A percentile compares a stretch with the other conserved stretches of the same genome.
These are phyloP conservation scores for Babesia microti DNA, from an alignment of 169 alveolate species.

Conservation along the genomic window DNA sequence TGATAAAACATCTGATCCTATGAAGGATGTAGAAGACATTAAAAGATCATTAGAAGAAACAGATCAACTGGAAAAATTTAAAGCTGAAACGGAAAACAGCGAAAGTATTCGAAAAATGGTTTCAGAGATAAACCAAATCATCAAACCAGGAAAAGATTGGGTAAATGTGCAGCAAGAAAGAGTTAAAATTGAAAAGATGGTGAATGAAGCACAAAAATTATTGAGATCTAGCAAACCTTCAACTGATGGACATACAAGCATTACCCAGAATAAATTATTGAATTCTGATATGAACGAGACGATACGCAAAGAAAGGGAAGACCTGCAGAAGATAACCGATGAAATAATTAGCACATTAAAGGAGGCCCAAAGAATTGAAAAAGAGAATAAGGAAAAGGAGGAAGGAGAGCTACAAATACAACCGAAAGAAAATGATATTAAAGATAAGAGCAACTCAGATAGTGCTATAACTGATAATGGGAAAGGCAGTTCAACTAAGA, in stretches of 20 bases:
- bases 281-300: no score
- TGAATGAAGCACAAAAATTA: neutral
- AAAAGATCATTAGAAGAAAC: neutral
- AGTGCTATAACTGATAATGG: neutral
- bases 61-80: neutral
- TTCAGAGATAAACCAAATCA: neutral
- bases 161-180: neutral
- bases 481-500: neutral
- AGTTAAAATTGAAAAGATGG: neutral
- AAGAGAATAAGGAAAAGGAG: constrained; percentile 1
- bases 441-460: neutral
- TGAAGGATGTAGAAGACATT: neutral
- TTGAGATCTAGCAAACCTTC: neutral
- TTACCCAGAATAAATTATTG: no score
- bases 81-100: neutral
- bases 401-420: neutral
- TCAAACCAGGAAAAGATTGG: neutral
- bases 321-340: no score
- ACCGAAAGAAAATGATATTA: neutral
- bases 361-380: neutral
- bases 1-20: neutral
- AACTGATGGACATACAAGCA: no score
- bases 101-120: neutral
- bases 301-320: no score
- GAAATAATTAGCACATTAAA: no score